A percentile compares a stretch with the other conserved stretches of the same genome.
phyloP scores from a whole-genome alignment of 208 protist genomes.

The Novymonas esmeraldas region DNA sequence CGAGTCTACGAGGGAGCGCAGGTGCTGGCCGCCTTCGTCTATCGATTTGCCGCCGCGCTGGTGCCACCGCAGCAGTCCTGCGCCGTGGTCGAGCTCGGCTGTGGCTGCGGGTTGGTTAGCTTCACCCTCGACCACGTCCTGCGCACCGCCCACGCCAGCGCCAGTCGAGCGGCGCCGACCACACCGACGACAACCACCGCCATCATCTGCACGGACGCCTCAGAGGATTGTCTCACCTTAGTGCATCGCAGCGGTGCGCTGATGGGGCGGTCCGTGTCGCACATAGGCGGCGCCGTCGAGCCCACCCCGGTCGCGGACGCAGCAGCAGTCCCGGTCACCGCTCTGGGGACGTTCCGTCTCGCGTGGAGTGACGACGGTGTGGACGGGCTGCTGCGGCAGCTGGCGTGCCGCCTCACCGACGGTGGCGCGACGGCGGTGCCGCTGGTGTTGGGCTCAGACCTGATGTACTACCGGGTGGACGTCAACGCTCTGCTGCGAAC shows the following conservation, averaged over 20 bases:
- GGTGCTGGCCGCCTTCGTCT: slow-evolving; percentile 63
- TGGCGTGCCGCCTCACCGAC: not conserved
- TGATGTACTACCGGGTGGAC: slow-evolving; percentile 77
- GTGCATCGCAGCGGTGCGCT: slow-evolving; percentile 30
- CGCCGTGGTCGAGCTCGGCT: slow-evolving; percentile 60
- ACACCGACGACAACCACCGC: not conserved
- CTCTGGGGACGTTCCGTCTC: slow-evolving; percentile 33
- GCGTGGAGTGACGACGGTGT: slow-evolving; percentile 42
- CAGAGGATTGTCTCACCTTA: slow-evolving; percentile 46
- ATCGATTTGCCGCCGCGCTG: slow-evolving; percentile 33
- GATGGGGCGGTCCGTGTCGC: slow-evolving; percentile 7
- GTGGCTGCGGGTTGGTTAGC: slow-evolving; percentile 65
- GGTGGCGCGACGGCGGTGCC: not conserved
- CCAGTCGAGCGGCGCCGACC: not conserved
- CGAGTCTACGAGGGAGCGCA: slow-evolving; percentile 75
- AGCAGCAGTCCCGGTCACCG: not conserved
- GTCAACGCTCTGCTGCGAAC: slow-evolving; percentile 46
- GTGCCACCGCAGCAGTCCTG: not conserved
- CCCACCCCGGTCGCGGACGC: not conserved
- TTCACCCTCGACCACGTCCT: slow-evolving; percentile 41
- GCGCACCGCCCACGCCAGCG: not conserved
- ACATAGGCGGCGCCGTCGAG: not conserved
- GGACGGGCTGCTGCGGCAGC: slow-evolving; percentile 5
- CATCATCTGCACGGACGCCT: slow-evolving; percentile 59
- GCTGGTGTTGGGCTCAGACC: slow-evolving; percentile 67